Base-by-base conservation (phyloP, 2,329 filamentous ascomycete species). In the Didymellaceae sp. region DNA sequence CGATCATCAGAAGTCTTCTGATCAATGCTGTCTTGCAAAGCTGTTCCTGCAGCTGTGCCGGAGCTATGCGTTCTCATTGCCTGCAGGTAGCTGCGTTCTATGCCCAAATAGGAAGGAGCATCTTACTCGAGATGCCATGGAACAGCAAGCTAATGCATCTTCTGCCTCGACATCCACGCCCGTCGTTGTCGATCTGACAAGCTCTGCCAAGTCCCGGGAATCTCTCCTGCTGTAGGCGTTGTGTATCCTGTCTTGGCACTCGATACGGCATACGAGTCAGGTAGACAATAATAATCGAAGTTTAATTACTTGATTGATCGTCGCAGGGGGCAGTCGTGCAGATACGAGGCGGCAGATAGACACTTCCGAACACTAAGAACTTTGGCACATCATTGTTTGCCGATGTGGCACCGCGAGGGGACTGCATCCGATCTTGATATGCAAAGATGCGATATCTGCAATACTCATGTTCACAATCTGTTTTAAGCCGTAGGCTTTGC, bases 31-130 rank as follows among this genome's bases (percentile, higher is more conserved):
- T 34, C 26, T 32, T 26, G 16, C 25, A 21, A 28, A 17, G 17
- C 13, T 16, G 13, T 21, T 25, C 21, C 30, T 22, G 22, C 22
- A 47, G 17, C 37, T 16, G 14, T 11, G 14, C 13, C 8, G 13
- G 13, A 13, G 31, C n/a, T 17, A 28, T 41, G 44, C 30, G 24
- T 13, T 11, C 13, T 26, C n/a, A 13, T n/a, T 18, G 18, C 32
- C 21, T 44, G 24, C 31, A n/a, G 10, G 14, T 10, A 28, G 13
- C 20, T 21, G 22, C 35, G 14, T 35, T 17, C 33, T 17, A 17
- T n/a, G 5, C 44, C 30, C 26, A 22, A 28, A 28, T 41, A 47
- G 44, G 37, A 40, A 47, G 44, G 44, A 47, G 44, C 28, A 14
- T 28, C 30, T 40, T 11, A 30, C 22, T 34, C n/a, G 16, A 40